These are phyloP conservation scores for Penicillium atrosanguineum DNA, from an alignment of 495 filamentous ascomycete species.

Conservation along the genomic window DNA sequence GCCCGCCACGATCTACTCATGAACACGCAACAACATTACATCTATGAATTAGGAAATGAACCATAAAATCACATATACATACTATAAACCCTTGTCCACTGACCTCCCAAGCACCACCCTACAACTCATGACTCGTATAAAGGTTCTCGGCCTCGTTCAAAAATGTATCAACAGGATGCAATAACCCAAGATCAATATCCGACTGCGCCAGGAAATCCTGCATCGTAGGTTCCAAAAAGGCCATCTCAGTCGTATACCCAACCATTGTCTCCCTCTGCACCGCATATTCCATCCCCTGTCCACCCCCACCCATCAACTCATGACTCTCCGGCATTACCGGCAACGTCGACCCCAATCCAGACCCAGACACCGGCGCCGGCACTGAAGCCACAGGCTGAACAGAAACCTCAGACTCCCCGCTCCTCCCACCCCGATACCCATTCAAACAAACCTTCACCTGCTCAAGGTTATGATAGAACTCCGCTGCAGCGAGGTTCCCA, in stretches of 20 bases:
- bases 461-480: constrained; percentile 39
- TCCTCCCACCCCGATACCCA: constrained; percentile 15
- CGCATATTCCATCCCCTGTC: constrained; percentile 10
- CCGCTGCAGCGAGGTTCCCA: constrained; percentile 40
- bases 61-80: background rate
- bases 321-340: background rate
- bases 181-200: constrained; percentile 39
- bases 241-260: constrained; percentile 45
- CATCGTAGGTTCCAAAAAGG: constrained; percentile 46
- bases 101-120: background rate
- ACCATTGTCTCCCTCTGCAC: constrained; percentile 14
- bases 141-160: constrained; percentile 39
- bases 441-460: constrained; percentile 37
- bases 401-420: background rate
- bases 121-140: constrained; percentile 37
- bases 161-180: constrained; percentile 43
- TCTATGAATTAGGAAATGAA: background rate
- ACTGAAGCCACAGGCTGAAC: constrained; percentile 1
- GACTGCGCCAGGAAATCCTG: constrained; percentile 46
- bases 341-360: background rate
- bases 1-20: background rate
- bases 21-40: background rate
- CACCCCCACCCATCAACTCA: background rate
- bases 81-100: background rate
- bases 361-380: background rate